Percentiles rank a stretch among this genome's conserved stretches.
Conservation (phyloP, 257 asterid species). For the Anisodus acutangulus region DNA sequence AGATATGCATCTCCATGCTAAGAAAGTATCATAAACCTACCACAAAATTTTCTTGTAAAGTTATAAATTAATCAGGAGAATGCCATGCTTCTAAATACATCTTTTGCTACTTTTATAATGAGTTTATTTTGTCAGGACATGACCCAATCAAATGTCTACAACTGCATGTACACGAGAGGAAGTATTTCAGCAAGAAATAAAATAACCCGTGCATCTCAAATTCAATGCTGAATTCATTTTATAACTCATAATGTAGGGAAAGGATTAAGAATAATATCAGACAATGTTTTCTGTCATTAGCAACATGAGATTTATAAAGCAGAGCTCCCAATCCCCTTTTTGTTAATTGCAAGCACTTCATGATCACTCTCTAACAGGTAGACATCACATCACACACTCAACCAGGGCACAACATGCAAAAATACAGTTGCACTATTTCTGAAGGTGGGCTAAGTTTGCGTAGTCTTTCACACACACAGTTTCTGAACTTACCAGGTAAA, state of each 20-base stretch:
- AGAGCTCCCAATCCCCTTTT: not conserved
- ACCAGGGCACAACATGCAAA: not conserved
- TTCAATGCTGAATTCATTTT: not conserved
- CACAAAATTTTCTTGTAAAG: not conserved
- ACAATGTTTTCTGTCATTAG: not conserved
- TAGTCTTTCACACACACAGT: not conserved
- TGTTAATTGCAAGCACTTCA: not conserved
- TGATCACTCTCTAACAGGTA: not conserved
- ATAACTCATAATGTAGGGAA: not conserved
- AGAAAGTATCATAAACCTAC: not conserved
- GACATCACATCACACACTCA: not conserved
- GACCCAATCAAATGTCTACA: not conserved
- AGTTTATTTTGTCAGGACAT: not conserved
- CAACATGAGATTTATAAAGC: not conserved
- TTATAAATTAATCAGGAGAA: not conserved
- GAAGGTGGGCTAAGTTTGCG: not conserved
- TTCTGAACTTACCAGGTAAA: not conserved
- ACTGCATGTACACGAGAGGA: not conserved
- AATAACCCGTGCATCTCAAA: not conserved
- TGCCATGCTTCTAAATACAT: not conserved
- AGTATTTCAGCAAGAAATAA: not conserved
- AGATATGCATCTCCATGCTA: conserved; percentile 10
- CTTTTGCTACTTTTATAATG: not conserved
- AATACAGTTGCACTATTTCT: not conserved
- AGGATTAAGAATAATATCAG: not conserved